Conservation (phyloP, 805 yeast genomes). For the Yamadazyma sp. region DNA sequence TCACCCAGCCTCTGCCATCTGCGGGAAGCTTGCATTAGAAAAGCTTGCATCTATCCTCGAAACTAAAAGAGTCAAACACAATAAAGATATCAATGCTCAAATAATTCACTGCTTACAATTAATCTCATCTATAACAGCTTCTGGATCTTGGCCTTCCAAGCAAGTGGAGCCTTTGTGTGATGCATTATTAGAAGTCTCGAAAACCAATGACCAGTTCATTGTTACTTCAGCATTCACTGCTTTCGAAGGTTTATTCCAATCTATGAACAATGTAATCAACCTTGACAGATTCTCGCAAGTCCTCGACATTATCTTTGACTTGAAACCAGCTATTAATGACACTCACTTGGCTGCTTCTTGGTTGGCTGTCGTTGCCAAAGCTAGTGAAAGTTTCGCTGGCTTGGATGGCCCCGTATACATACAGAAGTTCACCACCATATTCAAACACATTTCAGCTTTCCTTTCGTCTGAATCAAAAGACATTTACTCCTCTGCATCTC, state of each 20-base stretch:
- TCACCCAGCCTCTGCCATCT: conserved; percentile 72
- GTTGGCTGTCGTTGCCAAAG: conserved; percentile 92
- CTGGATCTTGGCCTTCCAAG: conserved; percentile 79
- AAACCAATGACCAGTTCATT: conserved; percentile 79
- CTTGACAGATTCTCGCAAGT: conserved; percentile 63
- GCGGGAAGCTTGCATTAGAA: conserved; percentile 67
- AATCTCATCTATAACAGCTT: conserved; percentile 64
- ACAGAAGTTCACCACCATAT: conserved; percentile 49
- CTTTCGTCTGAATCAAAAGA: conserved; percentile 64
- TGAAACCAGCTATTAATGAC: conserved; percentile 81
- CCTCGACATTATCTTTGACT: conserved; percentile 68
- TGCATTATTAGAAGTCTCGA: conserved; percentile 68
- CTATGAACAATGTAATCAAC: conserved; percentile 60
- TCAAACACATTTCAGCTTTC: conserved; percentile 57
- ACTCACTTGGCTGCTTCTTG: conserved; percentile 88
- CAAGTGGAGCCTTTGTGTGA: conserved; percentile 75
- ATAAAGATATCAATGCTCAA: conserved; percentile 53
- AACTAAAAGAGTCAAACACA: conserved; percentile 30
- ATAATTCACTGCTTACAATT: conserved; percentile 78
- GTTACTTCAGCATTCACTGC: conserved; percentile 82
- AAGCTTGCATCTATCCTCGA: conserved; percentile 45
- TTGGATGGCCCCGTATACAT: conserved; percentile 48
- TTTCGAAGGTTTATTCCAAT: conserved; percentile 74
- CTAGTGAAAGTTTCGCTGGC: conserved; percentile 43
- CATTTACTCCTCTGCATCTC: conserved; percentile 75